phyloP scores from a whole-genome alignment of 202 grass and related monocot genomes.

The Schoenoplectus tabernaemontani region DNA sequence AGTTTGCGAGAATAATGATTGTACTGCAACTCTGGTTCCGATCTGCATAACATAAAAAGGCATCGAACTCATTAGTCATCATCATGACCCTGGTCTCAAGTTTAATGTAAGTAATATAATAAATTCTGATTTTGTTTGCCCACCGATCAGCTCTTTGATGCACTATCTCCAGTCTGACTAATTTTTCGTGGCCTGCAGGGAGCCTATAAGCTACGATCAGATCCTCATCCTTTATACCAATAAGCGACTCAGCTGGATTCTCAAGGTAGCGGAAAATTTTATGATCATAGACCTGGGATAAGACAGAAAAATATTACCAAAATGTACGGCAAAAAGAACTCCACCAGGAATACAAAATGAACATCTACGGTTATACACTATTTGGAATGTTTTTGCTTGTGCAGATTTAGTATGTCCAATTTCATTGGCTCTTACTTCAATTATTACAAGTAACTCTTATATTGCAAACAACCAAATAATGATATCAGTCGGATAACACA shows the following conservation, averaged over 20 bases:
- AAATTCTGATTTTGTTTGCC: conserved; percentile 18
- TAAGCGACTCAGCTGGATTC: conserved; percentile 43
- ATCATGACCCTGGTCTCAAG: background rate
- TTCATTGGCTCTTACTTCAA: background rate
- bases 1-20: conserved; percentile 40
- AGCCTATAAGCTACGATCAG: conserved; percentile 83
- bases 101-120: background rate
- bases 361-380: background rate
- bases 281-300: conserved; percentile 59
- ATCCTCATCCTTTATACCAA: conserved; percentile 78
- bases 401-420: background rate
- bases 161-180: conserved; percentile 66
- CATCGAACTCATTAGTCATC: background rate
- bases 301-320: background rate
- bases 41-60: conserved; percentile 32
- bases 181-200: conserved; percentile 53
- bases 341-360: background rate
- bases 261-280: conserved; percentile 59
- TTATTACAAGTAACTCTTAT: background rate
- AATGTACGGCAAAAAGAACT: background rate
- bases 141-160: conserved; percentile 65
- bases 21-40: conserved; percentile 38
- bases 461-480: background rate
- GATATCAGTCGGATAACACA: background rate
- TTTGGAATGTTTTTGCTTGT: background rate